Evolutionary conservation across 176 grass and related monocot species (phyloP), one percentile per base, ranked within the genome.

Genomic region (Oryza glumipatula): DNA sequence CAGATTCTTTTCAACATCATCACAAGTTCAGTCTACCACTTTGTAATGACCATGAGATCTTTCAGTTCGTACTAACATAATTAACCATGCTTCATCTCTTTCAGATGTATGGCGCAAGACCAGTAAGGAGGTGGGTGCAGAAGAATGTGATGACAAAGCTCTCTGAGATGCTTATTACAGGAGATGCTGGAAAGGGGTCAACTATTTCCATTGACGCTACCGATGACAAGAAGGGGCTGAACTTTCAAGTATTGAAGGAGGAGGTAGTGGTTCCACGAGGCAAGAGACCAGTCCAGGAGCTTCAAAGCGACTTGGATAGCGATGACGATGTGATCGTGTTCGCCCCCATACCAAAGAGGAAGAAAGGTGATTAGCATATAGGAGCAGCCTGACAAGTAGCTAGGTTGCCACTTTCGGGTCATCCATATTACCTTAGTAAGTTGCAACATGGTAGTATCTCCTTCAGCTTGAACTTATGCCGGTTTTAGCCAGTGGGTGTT

Each of bases 71-170:
- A 54, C 22, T 30, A 6, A 3, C 41, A 2, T 65, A 32, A 4
- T 7, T 74, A 39, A 75, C 43, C 30, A 28, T 56, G 13, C 1
- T 71, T 46, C 0, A 32, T 14, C 39, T 38, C 43, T 54, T n/a
- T 32, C 24, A 87, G 87, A 74, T 89, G 16, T 87, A 82, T 7
- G 81, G 87, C 7, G 84, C 87, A 73, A 89, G 91, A 26, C 87
- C 91, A 1, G 73, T 89, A 19, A 77, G 76, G 77, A 81, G 84
- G 69, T 92, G 91, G 86, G 19, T 92, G 32, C 83, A 92, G 68
- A 92, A 86, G 90, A 89, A 82, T 10, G 86, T 92, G 33, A 68
- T 89, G 86, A 92, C 86, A 3, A 77, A 76, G 43, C 75, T 92
- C 0, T 89, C 79, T 8, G 88, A 92, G 54, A 80, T 89, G 90